phyloP scores from a whole-genome alignment of 2,329 filamentous ascomycete genomes.

The Nothopassalora personata region DNA sequence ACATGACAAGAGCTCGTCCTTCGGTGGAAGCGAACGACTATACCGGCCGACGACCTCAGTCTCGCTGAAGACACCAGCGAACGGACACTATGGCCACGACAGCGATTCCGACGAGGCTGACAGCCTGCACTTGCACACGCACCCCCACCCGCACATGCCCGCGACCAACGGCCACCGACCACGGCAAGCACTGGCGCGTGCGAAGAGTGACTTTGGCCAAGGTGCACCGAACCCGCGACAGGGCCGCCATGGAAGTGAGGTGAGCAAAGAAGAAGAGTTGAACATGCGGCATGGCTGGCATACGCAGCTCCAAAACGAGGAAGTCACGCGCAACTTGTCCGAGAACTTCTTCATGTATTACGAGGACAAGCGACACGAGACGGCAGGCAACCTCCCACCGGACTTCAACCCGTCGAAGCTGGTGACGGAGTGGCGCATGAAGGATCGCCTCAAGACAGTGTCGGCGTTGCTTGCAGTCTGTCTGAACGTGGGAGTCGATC shows the following conservation, averaged over 20 bases:
- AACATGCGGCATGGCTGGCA: conserved; percentile 79
- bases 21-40: conserved; percentile 8
- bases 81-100: conserved; percentile 24
- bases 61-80: conserved; percentile 10
- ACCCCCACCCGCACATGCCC: neutral
- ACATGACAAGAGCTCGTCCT: conserved; percentile 13
- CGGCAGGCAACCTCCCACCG: conserved; percentile 77
- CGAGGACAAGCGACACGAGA: conserved; percentile 95
- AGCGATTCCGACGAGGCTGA: conserved; percentile 33
- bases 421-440: conserved; percentile 94
- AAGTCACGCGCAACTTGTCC: conserved; percentile 64
- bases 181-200: conserved; percentile 16
- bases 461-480: conserved; percentile 91
- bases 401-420: conserved; percentile 27
- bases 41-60: conserved; percentile 13
- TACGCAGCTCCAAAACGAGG: conserved; percentile 86
- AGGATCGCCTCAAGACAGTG: conserved; percentile 91
- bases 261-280: conserved; percentile 12
- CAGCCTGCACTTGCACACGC: conserved; percentile 46
- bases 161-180: conserved; percentile 31
- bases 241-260: conserved; percentile 6
- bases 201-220: conserved; percentile 17
- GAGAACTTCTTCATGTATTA: conserved; percentile 99
- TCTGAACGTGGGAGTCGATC: conserved; percentile 94
- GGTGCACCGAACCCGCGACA: neutral